Evolutionary conservation across 2,329 filamentous ascomycete species (phyloP), one percentile per base, ranked within the genome.

Genomic region (Macrophomina pseudophaseolina): DNA sequence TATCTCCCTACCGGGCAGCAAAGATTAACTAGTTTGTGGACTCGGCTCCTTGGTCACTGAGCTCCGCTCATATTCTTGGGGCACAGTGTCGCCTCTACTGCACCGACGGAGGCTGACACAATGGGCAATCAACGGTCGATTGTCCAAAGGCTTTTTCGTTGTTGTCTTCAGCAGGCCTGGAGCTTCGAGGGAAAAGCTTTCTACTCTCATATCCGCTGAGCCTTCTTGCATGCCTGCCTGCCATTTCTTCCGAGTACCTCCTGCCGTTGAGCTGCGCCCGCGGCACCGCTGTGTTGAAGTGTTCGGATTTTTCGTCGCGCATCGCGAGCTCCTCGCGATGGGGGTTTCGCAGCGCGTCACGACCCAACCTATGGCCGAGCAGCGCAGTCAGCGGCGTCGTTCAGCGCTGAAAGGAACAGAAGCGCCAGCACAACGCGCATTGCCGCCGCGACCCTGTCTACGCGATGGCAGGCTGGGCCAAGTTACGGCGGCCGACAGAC

Each of bases 1-100:
- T 8, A 59, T 23, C 38, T 42, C 14, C 30, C 42, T 48, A 60
- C 38, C 40, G 56, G 16, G 28, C 18, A 28, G 11, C 5, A 14
- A 32, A 14, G 30, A 33, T 60, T 33, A 60, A 33, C 30, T 33
- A 35, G 28, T 60, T 60, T 60, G 46, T 60, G 56, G 40, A 60
- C 7, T 4, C 28, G 5, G 42, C 5, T 28, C 35, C 7, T 28
- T 1, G 28, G 56, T 3, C 42, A 1, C 40, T 60, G 56, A 35
- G 56, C 40, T 9, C 38, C 28, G 40, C 56, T 60, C 40, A 60
- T 33, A 2, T 18, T 18, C 30, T 11, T 14, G 14, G 40, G 16
- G 5, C 56, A 60, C 42, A 35, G 56, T 60, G 56, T 48, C 56
- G 40, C 56, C 4, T 3, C 3, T 60, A 60, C 35, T 48, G 40